Evolutionary conservation across 208 protist species (phyloP), one percentile per base, ranked within the genome.

Genomic region (Wallacemonas sp.): DNA sequence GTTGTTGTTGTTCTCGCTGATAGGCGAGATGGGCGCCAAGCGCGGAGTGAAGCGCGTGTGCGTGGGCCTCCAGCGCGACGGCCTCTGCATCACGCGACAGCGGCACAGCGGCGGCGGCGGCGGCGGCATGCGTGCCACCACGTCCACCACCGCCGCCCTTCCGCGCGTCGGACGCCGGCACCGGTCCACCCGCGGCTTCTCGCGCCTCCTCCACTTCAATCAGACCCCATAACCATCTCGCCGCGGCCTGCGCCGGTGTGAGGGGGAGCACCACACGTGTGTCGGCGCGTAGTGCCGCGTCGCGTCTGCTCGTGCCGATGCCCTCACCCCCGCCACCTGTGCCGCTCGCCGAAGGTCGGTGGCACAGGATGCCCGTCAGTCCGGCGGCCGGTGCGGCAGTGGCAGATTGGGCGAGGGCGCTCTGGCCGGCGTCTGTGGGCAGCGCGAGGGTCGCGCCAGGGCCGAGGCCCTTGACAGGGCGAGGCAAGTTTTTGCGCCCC

Each of bases 1-100:
- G 26, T 39, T 11, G 18, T 18, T 26, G 48, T 22, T 25, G 44
- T 25, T 18, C 44, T 7, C 48, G 48, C 48, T 55, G 48, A 14
- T 55, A 7, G 31, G 29, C 12, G 52, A 59, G 52, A 18, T 59
- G 52, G n/a, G 52, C 20, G 25, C 20, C 29, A 8, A 59, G 31
- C 5, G 52, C 52, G 14, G 11, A 12, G 16, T 42, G 52, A 4
- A 59, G 52, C 32, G 52, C 52, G 2, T 59, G 25, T 59, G 26
- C 29, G 31, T 59, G 52, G 11, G 52, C 26, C n/a, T 32, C 44
- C 5, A 49, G 44, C 7, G 18, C 3, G 20, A 18, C 23, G 11
- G 20, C 48, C 48, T 25, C 48, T 16, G 10, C 42, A 48, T 48
- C 42, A 31, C 5, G 8, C 48, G 48, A 11, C 11, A 7, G 48